Evolutionary conservation across 148 eudicot genomes (phyloP).

Genomic region (Nepenthes mirabilis): DNA sequence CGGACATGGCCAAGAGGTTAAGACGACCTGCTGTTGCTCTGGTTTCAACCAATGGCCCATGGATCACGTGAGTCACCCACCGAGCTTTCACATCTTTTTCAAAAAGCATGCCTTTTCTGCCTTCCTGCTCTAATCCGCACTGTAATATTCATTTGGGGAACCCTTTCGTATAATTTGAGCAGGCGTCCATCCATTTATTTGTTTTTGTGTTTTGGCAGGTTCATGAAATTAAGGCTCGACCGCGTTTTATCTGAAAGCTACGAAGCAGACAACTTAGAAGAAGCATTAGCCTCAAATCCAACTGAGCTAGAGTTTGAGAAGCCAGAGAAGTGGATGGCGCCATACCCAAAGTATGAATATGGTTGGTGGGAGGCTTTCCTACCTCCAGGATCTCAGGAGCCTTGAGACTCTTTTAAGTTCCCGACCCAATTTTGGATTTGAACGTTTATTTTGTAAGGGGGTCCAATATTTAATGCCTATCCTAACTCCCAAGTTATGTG

Average conservation of each 20-base stretch:
- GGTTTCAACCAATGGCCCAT: slow-evolving; percentile 86
- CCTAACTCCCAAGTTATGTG: too few relatives aligned
- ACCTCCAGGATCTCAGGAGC: slow-evolving; percentile 43
- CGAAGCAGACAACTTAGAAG: slow-evolving; percentile 79
- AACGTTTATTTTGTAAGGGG: too few relatives aligned
- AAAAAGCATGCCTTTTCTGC: not conserved
- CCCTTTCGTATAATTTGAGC: too few relatives aligned
- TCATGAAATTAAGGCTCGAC: slow-evolving; percentile 85
- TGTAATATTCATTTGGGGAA: too few relatives aligned
- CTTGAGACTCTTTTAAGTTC: slow-evolving; percentile 10
- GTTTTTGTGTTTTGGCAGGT: slow-evolving; percentile 32
- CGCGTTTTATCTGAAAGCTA: slow-evolving; percentile 67
- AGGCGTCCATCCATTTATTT: not conserved
- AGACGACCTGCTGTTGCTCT: slow-evolving; percentile 97
- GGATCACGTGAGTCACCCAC: slow-evolving; percentile 74
- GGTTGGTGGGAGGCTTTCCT: slow-evolving; percentile 95
- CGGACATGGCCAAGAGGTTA: slow-evolving; percentile 61
- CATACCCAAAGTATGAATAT: slow-evolving; percentile 70
- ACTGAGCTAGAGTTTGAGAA: slow-evolving; percentile 58
- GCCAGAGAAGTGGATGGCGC: slow-evolving; percentile 91
- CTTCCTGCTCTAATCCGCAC: not conserved
- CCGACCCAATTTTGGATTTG: too few relatives aligned
- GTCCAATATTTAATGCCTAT: too few relatives aligned
- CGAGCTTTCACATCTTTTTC: not conserved
- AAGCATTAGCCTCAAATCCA: slow-evolving; percentile 80